Evolutionary conservation across 225 moss, liverwort and hornwort species (phyloP), one percentile per base, ranked within the genome.

Genomic region (Lunularia cruciata): DNA sequence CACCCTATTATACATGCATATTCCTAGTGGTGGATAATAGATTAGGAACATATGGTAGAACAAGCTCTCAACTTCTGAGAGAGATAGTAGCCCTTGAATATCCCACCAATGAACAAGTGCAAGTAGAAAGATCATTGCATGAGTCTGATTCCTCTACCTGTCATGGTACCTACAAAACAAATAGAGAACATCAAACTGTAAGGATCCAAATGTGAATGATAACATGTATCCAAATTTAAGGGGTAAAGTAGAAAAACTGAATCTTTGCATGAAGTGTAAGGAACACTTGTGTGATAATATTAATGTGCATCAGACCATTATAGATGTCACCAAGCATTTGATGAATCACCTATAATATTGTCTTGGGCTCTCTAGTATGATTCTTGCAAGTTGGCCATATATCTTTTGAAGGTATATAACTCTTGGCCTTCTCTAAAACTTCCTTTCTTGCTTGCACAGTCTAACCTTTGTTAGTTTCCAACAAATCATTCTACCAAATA

Each of bases 21-120:
- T n/a, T n/a, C n/a, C n/a, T n/a, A n/a, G 40, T 40, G 40, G 13
- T 40, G 6, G 40, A 13, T 6, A 8, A 46, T 40, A 46, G 2
- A 23, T 15, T 15, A 23, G 42, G 35, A 37, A 72, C 83, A 76
- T 72, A 79, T 76, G 70, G 60, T 69, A 65, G 8, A 85, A 75
- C 53, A 78, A 14, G 42, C n/a, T 46, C 64, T 85, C 81, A 26
- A 67, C 68, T 65, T 81, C 78, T 3, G 73, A 42, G 60, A 75
- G 81, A 4, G 84, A 78, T 7, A 85, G 46, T 22, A 85, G 75
- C 1, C 19, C 60, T 39, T 69, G 72, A 25, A 69, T 75, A 14
- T 76, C 81, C 55, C 81, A 76, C 84, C 84, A 85, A 62, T 85
- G 78, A 31, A 85, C 57, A 68, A 85, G 81, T 4, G 81, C 75